phyloP scores from a whole-genome alignment of 179 eudicot genomes.

The Camellia oleifera region DNA sequence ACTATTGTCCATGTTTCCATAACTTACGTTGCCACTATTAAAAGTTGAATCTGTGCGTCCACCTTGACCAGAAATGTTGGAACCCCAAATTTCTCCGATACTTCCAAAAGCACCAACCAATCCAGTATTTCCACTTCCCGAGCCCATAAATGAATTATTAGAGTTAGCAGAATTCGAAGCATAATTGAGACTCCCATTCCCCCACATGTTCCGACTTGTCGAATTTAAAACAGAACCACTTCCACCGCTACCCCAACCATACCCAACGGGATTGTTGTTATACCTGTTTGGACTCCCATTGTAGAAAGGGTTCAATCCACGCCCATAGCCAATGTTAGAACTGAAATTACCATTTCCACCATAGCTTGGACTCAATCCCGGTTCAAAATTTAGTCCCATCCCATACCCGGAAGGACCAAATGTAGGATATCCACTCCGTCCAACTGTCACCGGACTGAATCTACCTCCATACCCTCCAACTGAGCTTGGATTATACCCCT shows the following conservation, averaged over 20 bases:
- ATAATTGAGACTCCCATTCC: constrained; percentile 47
- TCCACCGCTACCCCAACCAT: constrained; percentile 31
- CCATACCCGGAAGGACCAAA: constrained; percentile 38
- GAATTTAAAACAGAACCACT: constrained; percentile 49
- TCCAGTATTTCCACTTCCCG: constrained; percentile 43
- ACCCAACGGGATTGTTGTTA: constrained; percentile 36
- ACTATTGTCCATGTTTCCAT: constrained; percentile 39
- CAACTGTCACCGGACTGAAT: constrained; percentile 55
- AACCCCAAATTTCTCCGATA: constrained; percentile 59
- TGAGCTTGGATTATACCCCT: constrained; percentile 48
- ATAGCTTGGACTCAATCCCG: constrained; percentile 27
- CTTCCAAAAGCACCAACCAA: constrained; percentile 38
- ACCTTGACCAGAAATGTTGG: constrained; percentile 43
- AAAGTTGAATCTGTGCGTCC: constrained; percentile 42
- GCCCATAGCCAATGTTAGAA: constrained; percentile 49
- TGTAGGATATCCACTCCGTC: constrained; percentile 62
- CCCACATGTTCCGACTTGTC: constrained; percentile 48
- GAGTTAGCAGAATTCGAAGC: constrained; percentile 37
- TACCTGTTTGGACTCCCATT: constrained; percentile 50
- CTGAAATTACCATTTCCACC: constrained; percentile 43
- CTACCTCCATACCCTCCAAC: constrained; percentile 61
- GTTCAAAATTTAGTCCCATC: constrained; percentile 19
- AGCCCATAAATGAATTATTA: constrained; percentile 32
- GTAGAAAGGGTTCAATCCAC: constrained; percentile 51
- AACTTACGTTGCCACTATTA: constrained; percentile 35